Evolutionary conservation across 129 eudicot genomes (phyloP), one percentile per base, ranked within the genome.

Genomic region (Dittrichia graveolens): DNA sequence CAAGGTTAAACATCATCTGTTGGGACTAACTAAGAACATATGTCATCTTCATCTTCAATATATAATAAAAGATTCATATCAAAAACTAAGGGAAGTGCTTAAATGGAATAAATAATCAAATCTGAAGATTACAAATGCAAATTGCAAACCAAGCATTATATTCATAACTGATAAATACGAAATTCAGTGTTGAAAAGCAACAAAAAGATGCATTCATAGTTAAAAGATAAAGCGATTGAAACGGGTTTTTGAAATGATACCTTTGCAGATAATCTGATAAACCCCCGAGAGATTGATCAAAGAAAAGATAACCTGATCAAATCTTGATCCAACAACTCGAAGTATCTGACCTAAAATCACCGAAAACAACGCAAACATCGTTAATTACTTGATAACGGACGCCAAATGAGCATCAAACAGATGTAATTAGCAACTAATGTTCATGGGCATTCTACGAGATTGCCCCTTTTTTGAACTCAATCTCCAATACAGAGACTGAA

Each of bases 201-300:
- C 9, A 68, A 13, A 19, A 54, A 55, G 19, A 14, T 55, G 38
- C 39, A 43, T 54, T 14, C 54, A 67, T 67, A 31, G 50, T 19
- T 59, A 60, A 45, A 71, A 75, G 14, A 45, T 43, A 8, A 47
- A 4, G 59, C 8, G 7, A 54, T 13, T 38, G 44, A 40, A 70
- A 47, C 8, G 37, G 61, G n/a, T n/a, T n/a, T n/a, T n/a, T n/a
- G n/a, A 67, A 42, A 60, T 19, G 69, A 69, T 80, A 75, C 80
- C 84, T 80, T 80, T 65, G 46, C 56, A 53, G 61, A 75, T 62
- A 14, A 69, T 53, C 48, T 31, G 67, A 75, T 75, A 61, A 61
- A 37, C 73, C 80, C 73, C 16, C 79, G 45, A 24, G 31, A 78
- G 65, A 78, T 70, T 43, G 50, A 43, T 61, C 67, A 43, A 43